Evolutionary conservation across 2,329 filamentous ascomycete species (phyloP).

Genomic region (Pseudogymnoascus sp.): DNA sequence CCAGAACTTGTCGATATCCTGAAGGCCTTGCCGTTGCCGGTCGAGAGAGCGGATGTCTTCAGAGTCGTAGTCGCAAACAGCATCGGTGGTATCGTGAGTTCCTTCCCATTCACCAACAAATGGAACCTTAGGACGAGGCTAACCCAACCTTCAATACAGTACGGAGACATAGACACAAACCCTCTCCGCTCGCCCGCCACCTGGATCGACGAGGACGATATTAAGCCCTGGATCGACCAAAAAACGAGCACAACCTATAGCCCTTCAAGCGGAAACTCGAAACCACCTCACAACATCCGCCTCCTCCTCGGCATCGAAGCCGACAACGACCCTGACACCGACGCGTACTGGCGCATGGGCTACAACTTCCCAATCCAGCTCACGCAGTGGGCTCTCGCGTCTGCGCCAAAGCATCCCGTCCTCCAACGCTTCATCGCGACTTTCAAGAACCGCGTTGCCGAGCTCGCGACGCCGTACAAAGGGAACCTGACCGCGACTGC

Average conservation of each 20-base stretch:
- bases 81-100: conserved; percentile 14
- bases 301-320: conserved; percentile 28
- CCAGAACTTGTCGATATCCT: conserved; percentile 21
- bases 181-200: conserved; percentile 22
- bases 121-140: not conserved
- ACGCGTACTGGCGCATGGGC: conserved; percentile 29
- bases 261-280: no score
- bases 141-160: conserved; percentile 16
- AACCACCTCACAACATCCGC: conserved; percentile 12
- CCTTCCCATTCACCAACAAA: not conserved
- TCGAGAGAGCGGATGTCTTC: conserved; percentile 28
- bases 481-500: not conserved
- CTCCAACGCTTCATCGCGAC: conserved; percentile 24
- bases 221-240: conserved; percentile 24
- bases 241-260: conserved; percentile 13
- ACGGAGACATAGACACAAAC: conserved; percentile 28
- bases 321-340: conserved; percentile 22
- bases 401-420: conserved; percentile 23
- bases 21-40: conserved; percentile 19
- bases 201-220: conserved; percentile 24
- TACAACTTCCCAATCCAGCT: conserved; percentile 28
- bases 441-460: conserved; percentile 14
- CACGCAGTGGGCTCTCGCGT: conserved; percentile 28
- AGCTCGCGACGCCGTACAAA: not conserved
- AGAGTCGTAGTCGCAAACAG: conserved; percentile 27